Evolutionary conservation across 2,329 filamentous ascomycete genomes (phyloP).

Genomic region (Pseudogymnoascus sp.): DNA sequence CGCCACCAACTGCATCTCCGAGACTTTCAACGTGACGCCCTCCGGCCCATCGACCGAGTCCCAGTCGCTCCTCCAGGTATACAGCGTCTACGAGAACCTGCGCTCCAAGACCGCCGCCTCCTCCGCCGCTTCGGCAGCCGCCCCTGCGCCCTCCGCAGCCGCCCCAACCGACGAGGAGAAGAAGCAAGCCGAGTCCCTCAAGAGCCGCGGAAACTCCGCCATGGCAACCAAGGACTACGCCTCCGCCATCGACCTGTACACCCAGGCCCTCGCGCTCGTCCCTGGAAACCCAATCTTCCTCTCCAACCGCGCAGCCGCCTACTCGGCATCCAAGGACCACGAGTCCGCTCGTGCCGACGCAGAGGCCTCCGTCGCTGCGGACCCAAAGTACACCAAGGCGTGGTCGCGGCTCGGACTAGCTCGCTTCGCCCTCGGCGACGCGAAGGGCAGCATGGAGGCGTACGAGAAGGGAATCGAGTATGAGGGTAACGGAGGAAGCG

Average conservation of each 20-base stretch:
- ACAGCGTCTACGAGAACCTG: conserved; percentile 92
- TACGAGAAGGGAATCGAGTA: conserved; percentile 89
- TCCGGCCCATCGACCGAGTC: conserved; percentile 63
- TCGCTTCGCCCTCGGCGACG: conserved; percentile 83
- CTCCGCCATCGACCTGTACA: conserved; percentile 77
- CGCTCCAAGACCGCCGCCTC: conserved; percentile 44
- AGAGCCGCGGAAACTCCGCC: conserved; percentile 84
- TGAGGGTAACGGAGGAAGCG: conserved; percentile 88
- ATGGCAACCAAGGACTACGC: conserved; percentile 93
- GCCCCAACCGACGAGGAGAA: conserved; percentile 48
- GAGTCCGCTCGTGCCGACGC: conserved; percentile 78
- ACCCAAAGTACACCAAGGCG: conserved; percentile 93
- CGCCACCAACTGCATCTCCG: conserved; percentile 86
- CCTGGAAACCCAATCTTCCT: conserved; percentile 93
- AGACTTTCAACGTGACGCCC: conserved; percentile 93
- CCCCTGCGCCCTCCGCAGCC: conserved; percentile 31
- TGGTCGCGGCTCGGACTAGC: conserved; percentile 93
- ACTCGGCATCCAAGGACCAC: conserved; percentile 79
- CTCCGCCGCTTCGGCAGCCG: conserved; percentile 36
- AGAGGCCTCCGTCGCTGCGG: conserved; percentile 78
- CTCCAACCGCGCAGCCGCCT: conserved; percentile 91
- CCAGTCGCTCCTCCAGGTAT: conserved; percentile 86
- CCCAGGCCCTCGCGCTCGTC: conserved; percentile 71
- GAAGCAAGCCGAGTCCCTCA: conserved; percentile 78
- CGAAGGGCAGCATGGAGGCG: conserved; percentile 86